Evolutionary conservation across 495 filamentous ascomycete genomes (phyloP).

Genomic region (Xylaria telfairii): DNA sequence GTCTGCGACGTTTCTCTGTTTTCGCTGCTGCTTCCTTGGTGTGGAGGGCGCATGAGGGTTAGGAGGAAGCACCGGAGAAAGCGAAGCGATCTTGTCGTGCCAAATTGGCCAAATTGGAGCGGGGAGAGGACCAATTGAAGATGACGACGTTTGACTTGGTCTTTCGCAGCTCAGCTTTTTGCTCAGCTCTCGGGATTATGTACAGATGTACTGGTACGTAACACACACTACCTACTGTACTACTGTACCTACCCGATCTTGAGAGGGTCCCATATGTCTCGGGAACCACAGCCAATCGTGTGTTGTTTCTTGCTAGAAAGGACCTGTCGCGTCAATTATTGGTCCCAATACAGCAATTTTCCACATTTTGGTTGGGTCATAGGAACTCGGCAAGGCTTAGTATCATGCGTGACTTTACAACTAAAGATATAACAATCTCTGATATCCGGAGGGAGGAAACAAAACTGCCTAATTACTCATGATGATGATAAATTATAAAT

Average conservation of each 20-base stretch:
- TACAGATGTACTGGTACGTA: no score
- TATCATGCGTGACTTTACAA: background rate
- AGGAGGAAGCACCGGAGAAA: background rate
- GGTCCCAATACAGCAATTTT: constrained; percentile 1
- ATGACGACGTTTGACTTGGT: constrained; percentile 13
- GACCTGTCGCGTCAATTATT: background rate
- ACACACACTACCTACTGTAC: no score
- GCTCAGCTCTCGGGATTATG: background rate
- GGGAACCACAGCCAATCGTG: background rate
- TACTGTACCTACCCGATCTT: background rate
- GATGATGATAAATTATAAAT: background rate
- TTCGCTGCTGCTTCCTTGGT: no score
- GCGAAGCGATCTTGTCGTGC: background rate
- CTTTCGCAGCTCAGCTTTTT: background rate
- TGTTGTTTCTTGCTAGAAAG: background rate
- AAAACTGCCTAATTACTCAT: background rate
- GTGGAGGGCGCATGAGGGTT: background rate
- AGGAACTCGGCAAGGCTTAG: background rate
- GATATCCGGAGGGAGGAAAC: no score
- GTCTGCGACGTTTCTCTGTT: background rate
- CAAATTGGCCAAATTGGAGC: no score
- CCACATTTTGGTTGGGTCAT: background rate
- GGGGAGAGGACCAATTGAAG: background rate
- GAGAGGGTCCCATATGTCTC: background rate
- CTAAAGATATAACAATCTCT: no score